phyloP scores from a whole-genome alignment of 495 filamentous ascomycete species.

The Entonaema liquescens region DNA sequence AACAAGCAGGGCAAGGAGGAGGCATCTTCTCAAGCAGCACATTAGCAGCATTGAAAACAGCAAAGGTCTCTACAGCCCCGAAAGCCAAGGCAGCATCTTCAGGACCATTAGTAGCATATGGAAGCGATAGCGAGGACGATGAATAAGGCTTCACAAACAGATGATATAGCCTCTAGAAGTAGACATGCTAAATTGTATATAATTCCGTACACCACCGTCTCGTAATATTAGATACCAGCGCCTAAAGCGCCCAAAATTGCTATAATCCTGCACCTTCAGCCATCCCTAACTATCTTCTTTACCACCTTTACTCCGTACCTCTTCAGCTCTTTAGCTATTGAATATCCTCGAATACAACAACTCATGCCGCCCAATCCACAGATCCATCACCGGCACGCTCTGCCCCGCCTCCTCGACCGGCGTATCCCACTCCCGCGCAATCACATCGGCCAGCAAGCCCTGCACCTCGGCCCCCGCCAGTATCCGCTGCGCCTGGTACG shows the following conservation, averaged over 20 bases:
- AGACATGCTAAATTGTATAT: constrained; percentile 25
- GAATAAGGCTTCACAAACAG: constrained; percentile 22
- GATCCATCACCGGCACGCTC: constrained; percentile 83
- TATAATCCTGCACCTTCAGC: background rate
- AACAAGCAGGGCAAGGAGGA: constrained; percentile 62
- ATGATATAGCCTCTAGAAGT: background rate
- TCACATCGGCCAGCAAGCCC: constrained; percentile 65
- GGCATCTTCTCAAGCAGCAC: constrained; percentile 86
- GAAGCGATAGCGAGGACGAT: constrained; percentile 81
- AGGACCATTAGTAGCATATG: constrained; percentile 87
- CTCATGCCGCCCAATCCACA: constrained; percentile 96
- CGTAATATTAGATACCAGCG: constrained; percentile 28
- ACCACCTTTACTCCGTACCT: background rate
- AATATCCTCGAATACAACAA: constrained; percentile 96
- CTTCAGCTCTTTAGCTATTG: constrained; percentile 67
- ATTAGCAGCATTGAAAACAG: constrained; percentile 72
- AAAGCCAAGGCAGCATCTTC: constrained; percentile 55
- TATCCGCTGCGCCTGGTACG: constrained; percentile 88
- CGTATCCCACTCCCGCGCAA: constrained; percentile 66
- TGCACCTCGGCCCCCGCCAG: constrained; percentile 74
- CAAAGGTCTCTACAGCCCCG: constrained; percentile 59
- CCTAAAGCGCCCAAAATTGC: background rate
- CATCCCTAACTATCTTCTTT: background rate
- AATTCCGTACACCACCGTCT: constrained; percentile 1
- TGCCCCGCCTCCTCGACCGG: constrained; percentile 83